A percentile compares a stretch with the other conserved stretches of the same genome.
Evolutionary conservation across 305 asterid genomes (phyloP).

Genomic region (Solanum aculeatissimum): DNA sequence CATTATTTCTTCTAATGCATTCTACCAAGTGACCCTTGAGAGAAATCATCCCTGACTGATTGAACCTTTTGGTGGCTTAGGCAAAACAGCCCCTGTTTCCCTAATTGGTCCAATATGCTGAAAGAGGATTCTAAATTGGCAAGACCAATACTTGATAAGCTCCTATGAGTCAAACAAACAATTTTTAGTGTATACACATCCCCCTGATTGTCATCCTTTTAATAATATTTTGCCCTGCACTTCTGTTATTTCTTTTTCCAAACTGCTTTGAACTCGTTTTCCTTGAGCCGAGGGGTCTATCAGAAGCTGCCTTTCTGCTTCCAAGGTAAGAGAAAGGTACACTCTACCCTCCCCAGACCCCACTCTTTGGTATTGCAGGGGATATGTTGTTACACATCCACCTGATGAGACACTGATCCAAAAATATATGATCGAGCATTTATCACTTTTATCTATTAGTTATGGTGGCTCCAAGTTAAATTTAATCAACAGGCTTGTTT

Average conservation of each 20-base stretch:
- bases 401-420: neutral
- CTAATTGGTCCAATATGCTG: neutral
- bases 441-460: neutral
- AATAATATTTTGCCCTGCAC: neutral
- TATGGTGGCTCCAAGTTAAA: neutral
- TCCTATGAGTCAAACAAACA: neutral
- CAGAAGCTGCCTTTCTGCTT: neutral
- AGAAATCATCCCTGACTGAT: neutral
- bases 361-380: neutral
- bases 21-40: too few relatives aligned
- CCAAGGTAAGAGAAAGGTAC: neutral
- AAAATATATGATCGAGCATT: neutral
- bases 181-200: neutral
- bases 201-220: neutral
- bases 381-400: neutral
- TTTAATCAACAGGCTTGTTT: neutral
- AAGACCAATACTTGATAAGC: neutral
- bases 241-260: neutral
- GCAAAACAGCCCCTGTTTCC: neutral
- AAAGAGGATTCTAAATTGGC: neutral
- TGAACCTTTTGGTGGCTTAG: neutral
- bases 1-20: too few relatives aligned
- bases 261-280: neutral
- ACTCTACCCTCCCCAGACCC: neutral
- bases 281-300: neutral